These are phyloP conservation scores for Oidiodendron maius DNA, from an alignment of 495 filamentous ascomycete species.

Conservation along the genomic window DNA sequence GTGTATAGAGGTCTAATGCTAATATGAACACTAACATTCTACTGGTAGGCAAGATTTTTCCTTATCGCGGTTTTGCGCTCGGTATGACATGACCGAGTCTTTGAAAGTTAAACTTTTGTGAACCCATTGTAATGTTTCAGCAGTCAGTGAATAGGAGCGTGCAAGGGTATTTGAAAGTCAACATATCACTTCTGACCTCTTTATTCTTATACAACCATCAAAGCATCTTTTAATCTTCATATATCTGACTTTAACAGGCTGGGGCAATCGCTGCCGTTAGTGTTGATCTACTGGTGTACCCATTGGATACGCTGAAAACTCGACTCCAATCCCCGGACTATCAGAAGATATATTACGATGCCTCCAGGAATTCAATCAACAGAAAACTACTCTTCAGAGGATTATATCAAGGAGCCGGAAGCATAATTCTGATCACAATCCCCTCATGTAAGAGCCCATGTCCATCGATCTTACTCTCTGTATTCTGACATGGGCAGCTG, in stretches of 20 bases:
- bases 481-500: conserved; percentile 43
- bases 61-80: no score
- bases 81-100: no score
- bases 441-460: conserved; percentile 69
- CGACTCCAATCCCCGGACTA: conserved; percentile 76
- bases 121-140: no score
- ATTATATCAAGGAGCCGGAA: conserved; percentile 83
- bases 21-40: no score
- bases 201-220: no score
- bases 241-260: conserved; percentile 47
- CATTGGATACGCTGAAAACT: conserved; percentile 81
- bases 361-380: conserved; percentile 44
- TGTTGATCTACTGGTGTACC: conserved; percentile 77
- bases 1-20: no score
- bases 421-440: conserved; percentile 80
- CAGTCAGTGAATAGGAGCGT: no score
- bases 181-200: no score
- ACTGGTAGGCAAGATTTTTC: no score
- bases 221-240: no score
- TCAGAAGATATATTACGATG: conserved; percentile 52
- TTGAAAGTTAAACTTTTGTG: no score
- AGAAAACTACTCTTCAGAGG: conserved; percentile 59
- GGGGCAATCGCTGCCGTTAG: conserved; percentile 77
- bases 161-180: no score
- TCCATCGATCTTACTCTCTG: conserved; percentile 1